A percentile compares a stretch with the other conserved stretches of the same genome.
Evolutionary conservation across 2,329 filamentous ascomycete genomes (phyloP).

Genomic region (Colletotrichum abscissum): DNA sequence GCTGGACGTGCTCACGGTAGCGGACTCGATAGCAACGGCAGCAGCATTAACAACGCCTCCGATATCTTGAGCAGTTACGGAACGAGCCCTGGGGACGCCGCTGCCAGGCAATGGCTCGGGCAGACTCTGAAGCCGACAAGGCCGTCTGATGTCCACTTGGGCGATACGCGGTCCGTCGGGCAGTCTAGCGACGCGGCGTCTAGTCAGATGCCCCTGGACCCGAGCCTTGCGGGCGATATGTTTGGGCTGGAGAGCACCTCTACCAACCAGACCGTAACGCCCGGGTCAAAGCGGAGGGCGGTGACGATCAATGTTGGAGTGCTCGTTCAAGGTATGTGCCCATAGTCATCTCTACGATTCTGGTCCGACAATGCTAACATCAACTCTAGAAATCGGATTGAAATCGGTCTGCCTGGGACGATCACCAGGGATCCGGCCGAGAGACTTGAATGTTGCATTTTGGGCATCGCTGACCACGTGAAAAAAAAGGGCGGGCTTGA

Average conservation of each 20-base stretch:
- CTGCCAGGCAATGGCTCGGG: not conserved
- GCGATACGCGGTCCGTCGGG: not conserved
- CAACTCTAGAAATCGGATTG: slow-evolving; percentile 46
- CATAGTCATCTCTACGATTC: no score
- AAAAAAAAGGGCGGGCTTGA: not conserved
- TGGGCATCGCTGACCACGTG: slow-evolving; percentile 27
- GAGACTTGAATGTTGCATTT: slow-evolving; percentile 44
- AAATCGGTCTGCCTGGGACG: slow-evolving; percentile 52
- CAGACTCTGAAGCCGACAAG: not conserved
- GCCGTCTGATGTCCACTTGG: not conserved
- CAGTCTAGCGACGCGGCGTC: not conserved
- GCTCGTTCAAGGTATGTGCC: slow-evolving; percentile 43
- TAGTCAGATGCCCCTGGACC: slow-evolving; percentile 1
- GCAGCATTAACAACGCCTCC: not conserved
- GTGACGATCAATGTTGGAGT: slow-evolving; percentile 49
- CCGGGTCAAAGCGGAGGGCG: slow-evolving; percentile 41
- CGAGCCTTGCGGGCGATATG: slow-evolving; percentile 4
- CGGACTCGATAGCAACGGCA: not conserved
- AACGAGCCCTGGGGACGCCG: not conserved
- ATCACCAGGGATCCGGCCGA: slow-evolving; percentile 51
- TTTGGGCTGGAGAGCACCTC: not conserved
- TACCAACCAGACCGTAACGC: not conserved
- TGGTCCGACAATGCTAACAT: no score
- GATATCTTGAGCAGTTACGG: not conserved
- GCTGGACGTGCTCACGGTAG: not conserved